phyloP scores from a whole-genome alignment of 169 alveolate species.

The Eimeria acervulina region DNA sequence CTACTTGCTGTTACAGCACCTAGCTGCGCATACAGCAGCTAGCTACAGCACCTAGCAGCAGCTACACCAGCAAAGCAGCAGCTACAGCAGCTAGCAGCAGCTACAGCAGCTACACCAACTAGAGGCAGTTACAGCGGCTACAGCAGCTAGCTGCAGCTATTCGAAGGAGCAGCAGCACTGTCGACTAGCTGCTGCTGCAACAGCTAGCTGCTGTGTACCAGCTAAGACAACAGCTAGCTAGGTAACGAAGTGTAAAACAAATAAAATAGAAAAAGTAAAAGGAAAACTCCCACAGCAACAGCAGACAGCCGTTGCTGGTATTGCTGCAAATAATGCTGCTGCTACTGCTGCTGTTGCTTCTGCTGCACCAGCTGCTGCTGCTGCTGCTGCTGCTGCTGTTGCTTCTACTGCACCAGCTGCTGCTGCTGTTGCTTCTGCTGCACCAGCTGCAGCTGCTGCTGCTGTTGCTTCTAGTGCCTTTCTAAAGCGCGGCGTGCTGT shows the following conservation, averaged over 20 bases:
- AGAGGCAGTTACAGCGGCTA: too few species aligned
- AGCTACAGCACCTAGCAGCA: neutral
- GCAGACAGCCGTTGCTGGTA: neutral
- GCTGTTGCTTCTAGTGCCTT: neutral
- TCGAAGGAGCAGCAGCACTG: too few species aligned
- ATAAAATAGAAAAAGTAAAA: too few species aligned
- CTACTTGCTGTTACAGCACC: too few species aligned
- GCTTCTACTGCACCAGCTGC: neutral
- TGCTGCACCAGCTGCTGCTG: too few species aligned
- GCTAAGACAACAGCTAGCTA: too few species aligned
- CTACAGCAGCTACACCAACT: too few species aligned
- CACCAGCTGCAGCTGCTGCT: neutral
- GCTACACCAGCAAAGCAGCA: too few species aligned
- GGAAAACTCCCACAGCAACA: neutral
- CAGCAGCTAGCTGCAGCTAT: neutral
- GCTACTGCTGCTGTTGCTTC: neutral
- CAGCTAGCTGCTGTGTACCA: neutral
- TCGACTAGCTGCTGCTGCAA: neutral
- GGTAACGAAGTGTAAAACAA: too few species aligned
- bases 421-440: neutral
- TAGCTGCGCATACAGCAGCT: neutral
- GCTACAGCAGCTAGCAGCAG: too few species aligned
- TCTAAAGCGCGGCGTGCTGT: neutral
- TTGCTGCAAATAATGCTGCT: neutral
- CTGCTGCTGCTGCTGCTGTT: neutral